Conservation (phyloP, 441 rosid genomes). For the Cnidoscolus chayamansa region DNA sequence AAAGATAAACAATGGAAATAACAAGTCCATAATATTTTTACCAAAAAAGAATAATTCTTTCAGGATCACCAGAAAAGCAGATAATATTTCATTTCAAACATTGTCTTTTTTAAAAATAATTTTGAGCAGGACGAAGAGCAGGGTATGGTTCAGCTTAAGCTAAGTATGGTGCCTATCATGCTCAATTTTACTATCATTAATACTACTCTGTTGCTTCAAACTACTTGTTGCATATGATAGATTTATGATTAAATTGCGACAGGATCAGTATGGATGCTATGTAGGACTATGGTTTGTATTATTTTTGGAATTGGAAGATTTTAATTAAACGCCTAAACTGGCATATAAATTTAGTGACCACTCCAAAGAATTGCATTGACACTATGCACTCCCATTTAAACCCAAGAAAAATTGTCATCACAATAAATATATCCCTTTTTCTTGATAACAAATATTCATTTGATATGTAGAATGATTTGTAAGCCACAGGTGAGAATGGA, state of each 20-base stretch:
- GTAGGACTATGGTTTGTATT: background rate
- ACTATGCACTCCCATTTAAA: background rate
- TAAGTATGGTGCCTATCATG: conserved; percentile 3
- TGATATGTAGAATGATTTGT: too few species aligned
- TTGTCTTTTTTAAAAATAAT: background rate
- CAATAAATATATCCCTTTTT: background rate
- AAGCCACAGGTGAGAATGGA: conserved; percentile 6
- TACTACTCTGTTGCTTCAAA: background rate
- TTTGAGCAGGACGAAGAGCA: background rate
- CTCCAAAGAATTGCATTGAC: background rate
- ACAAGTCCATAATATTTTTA: background rate
- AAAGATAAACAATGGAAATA: background rate
- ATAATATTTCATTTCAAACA: background rate
- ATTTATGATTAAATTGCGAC: background rate
- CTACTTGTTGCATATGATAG: background rate
- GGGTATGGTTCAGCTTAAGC: background rate
- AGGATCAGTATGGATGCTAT: background rate
- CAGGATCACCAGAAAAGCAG: background rate
- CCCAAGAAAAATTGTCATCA: background rate
- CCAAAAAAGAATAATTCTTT: background rate
- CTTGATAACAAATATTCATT: background rate
- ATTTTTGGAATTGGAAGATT: background rate
- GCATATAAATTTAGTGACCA: background rate
- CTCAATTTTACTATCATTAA: too few species aligned
- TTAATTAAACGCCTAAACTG: conserved; percentile 1